Base-by-base conservation (phyloP, 495 filamentous ascomycete genomes). In the Penicillium nucicola region DNA sequence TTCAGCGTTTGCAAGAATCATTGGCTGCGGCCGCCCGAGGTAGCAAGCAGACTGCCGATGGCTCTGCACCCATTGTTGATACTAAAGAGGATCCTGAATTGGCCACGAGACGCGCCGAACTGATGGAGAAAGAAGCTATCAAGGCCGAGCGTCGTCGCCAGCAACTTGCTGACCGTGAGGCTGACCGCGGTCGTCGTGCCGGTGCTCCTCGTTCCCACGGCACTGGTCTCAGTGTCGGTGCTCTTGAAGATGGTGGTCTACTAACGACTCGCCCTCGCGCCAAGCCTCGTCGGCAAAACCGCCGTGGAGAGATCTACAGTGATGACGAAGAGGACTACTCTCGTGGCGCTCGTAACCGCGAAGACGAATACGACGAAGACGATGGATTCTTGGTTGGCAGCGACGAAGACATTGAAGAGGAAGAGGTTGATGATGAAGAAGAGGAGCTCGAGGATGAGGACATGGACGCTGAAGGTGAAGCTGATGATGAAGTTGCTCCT, bases 351-450 rank as follows among this genome's bases (percentile, higher is more conserved):
- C 72, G 77, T 19, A 79, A 77, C 14, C 77, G 80, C 17, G 81
- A 89, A 54, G 90, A 97, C 60, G 88, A 92, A 62, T 97, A 91
- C 58, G 87, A 90, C 53, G 81, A 85, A 60, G 86, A 89, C 19
- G 87, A 91, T 56, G 87, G 84, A 5, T 91, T 91, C 66, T 69
- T 91, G 47, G 87, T 87, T 9, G 79, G 78, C 31, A 90, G 86
- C 57, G 87, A 87, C 46, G 84, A 89, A 52, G 87, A 88, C 32
- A 69, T 83, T 8, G 83, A 82, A 53, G 73, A 78, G 25, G 77
- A 63, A 14, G 82, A 64, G 12, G 80, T 76, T 10, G 83, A 77
- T 20, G 84, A 85, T 5, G 84, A 85, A 3, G 84, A 81, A 42
- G 81, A 83, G 31, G 81, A 84, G 14, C 80, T 82, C 22, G 77